These are phyloP conservation scores for Lyophyllum semitale DNA, from an alignment of 768 basidiomycete species.

Conservation along the genomic window DNA sequence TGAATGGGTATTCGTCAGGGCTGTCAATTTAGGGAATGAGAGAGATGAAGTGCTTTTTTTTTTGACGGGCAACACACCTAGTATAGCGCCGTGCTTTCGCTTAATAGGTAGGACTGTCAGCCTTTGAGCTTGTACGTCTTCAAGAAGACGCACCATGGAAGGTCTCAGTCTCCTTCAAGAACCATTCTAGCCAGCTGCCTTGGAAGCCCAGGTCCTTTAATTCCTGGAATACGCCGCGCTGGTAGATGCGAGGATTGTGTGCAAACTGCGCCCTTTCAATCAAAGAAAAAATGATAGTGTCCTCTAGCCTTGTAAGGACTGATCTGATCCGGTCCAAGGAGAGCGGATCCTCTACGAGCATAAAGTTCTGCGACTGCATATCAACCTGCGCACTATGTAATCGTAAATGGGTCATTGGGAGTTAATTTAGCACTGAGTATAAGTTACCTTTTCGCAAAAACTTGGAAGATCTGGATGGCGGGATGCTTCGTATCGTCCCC, in stretches of 20 bases:
- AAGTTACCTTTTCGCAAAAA: not conserved
- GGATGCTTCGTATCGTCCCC: not conserved
- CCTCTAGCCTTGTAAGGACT: conserved; percentile 88
- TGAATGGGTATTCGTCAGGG: conserved; percentile 98
- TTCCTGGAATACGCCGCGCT: conserved; percentile 76
- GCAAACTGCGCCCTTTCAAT: conserved; percentile 98
- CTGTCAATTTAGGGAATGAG: conserved; percentile 40
- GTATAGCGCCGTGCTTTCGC: conserved; percentile 96
- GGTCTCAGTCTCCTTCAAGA: conserved; percentile 90
- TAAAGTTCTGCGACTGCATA: conserved; percentile 72
- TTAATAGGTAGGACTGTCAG: conserved; percentile 28
- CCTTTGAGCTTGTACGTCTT: not conserved
- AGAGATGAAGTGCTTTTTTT: not conserved
- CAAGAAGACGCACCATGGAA: conserved; percentile 79
- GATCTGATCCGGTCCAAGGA: conserved; percentile 87
- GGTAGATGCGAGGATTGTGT: conserved; percentile 88
- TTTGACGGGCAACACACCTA: conserved; percentile 50
- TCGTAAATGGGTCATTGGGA: not conserved
- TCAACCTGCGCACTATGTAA: conserved; percentile 4
- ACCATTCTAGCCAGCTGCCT: conserved; percentile 97
- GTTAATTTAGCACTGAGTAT: not conserved
- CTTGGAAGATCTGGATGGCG: not conserved
- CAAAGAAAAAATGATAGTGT: conserved; percentile 97
- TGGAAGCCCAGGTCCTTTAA: conserved; percentile 71
- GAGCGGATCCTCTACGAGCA: conserved; percentile 77